phyloP scores from a whole-genome alignment of 495 filamentous ascomycete species.

The Neurospora terricola region DNA sequence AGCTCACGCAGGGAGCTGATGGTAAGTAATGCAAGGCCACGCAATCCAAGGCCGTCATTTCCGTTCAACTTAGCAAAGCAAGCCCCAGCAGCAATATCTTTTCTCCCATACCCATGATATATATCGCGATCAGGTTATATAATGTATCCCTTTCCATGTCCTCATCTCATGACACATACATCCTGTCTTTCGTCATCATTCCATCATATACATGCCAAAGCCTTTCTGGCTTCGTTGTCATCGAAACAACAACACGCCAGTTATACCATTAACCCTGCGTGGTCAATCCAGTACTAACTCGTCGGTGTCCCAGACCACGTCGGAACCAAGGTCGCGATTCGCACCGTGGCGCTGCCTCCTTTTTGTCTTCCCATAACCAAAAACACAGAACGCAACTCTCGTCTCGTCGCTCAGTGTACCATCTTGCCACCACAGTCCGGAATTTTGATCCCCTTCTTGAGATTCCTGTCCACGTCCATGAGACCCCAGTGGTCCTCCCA shows the following conservation, averaged over 20 bases:
- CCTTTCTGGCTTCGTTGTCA: neutral
- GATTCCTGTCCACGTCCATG: slow-evolving; percentile 73
- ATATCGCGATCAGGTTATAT: neutral
- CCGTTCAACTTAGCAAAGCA: neutral
- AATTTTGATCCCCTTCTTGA: slow-evolving; percentile 80
- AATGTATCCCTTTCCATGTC: neutral
- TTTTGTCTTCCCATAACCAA: neutral
- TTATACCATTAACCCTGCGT: neutral
- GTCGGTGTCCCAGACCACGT: neutral
- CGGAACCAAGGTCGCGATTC: neutral
- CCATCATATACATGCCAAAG: neutral
- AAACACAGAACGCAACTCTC: neutral
- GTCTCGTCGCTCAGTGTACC: slow-evolving; percentile 18
- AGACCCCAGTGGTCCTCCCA: slow-evolving; percentile 98
- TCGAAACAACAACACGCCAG: neutral
- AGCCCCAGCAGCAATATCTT: neutral
- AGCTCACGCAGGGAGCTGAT: neutral
- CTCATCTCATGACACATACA: neutral
- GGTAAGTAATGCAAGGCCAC: neutral
- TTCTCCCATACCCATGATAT: neutral
- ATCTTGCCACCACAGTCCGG: slow-evolving; percentile 79
- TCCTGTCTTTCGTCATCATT: neutral
- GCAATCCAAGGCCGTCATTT: neutral
- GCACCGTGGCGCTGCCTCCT: neutral
- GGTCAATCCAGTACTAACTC: neutral